Percentiles rank a stretch among this genome's conserved stretches.
Conservation (phyloP, 345 rosid genomes). For the Schrenkiella parvula region DNA sequence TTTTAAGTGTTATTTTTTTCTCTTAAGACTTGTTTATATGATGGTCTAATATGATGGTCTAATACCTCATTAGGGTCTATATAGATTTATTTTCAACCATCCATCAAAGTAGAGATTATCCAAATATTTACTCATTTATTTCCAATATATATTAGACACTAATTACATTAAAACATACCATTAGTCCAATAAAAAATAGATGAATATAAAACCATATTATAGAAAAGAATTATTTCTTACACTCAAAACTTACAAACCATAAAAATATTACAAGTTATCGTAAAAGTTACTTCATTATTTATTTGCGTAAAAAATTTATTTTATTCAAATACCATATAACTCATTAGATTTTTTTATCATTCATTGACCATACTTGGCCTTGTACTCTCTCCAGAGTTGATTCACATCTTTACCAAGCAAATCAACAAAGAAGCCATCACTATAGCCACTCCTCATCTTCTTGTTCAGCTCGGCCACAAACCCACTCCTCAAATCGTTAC, state of each 20-base stretch:
- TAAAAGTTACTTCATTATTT: neutral
- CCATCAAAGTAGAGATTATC: no score
- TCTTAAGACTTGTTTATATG: no score
- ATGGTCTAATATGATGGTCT: no score
- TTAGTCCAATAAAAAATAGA: no score
- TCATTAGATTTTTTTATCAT: neutral
- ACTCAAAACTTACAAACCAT: neutral
- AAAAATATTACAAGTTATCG: neutral
- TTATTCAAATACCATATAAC: neutral
- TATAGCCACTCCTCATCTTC: conserved; percentile 58
- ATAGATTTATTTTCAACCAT: no score
- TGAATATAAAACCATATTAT: no score
- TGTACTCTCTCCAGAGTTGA: conserved; percentile 64
- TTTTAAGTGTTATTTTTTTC: no score
- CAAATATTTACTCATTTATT: no score
- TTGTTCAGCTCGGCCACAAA: conserved; percentile 62
- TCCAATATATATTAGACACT: no score
- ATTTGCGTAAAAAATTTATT: neutral
- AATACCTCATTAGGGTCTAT: no score
- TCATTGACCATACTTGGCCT: conserved; percentile 35
- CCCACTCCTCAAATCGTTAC: conserved; percentile 43
- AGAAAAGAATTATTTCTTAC: no score
- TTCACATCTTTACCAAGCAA: conserved; percentile 54
- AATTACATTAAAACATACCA: no score
- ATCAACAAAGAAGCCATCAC: conserved; percentile 42